A percentile compares a stretch with the other conserved stretches of the same genome.
phyloP scores from a whole-genome alignment of 305 asterid species.

The Fraxinus platypoda region DNA sequence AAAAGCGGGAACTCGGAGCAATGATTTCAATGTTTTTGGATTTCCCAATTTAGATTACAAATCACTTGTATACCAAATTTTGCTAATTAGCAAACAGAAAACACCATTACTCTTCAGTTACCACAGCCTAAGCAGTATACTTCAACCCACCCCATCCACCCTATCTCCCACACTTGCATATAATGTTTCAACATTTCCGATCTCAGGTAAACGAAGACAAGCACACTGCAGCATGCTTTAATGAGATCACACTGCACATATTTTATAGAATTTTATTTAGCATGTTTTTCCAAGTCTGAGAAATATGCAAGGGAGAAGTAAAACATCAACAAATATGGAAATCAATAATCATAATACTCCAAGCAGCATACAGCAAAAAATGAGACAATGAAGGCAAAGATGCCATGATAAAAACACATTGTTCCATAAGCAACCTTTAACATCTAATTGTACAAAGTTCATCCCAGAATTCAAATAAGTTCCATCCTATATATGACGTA shows the following conservation, averaged over 20 bases:
- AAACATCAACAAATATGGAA: slow-evolving; percentile 10
- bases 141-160: not conserved
- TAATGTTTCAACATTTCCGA: not conserved
- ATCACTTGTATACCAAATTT: not conserved
- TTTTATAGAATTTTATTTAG: slow-evolving; percentile 4
- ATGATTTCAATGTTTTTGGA: not conserved
- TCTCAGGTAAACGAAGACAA: not conserved
- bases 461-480: slow-evolving; percentile 1
- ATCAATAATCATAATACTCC: not conserved
- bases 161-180: not conserved
- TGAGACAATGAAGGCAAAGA: slow-evolving; percentile 2
- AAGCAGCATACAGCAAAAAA: slow-evolving; percentile 6
- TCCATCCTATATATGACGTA: slow-evolving; percentile 12
- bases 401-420: slow-evolving; percentile 8
- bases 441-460: slow-evolving; percentile 15
- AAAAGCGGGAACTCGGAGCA: not conserved
- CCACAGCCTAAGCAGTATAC: slow-evolving; percentile 1
- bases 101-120: not conserved
- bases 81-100: not conserved
- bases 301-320: not conserved
- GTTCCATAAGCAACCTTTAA: slow-evolving; percentile 3
- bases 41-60: not conserved
- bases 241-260: slow-evolving; percentile 10
- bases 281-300: slow-evolving; percentile 3
- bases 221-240: not conserved